These are phyloP conservation scores for Fusarium sp. DNA, from an alignment of 2,329 filamentous ascomycete species.

Conservation along the genomic window DNA sequence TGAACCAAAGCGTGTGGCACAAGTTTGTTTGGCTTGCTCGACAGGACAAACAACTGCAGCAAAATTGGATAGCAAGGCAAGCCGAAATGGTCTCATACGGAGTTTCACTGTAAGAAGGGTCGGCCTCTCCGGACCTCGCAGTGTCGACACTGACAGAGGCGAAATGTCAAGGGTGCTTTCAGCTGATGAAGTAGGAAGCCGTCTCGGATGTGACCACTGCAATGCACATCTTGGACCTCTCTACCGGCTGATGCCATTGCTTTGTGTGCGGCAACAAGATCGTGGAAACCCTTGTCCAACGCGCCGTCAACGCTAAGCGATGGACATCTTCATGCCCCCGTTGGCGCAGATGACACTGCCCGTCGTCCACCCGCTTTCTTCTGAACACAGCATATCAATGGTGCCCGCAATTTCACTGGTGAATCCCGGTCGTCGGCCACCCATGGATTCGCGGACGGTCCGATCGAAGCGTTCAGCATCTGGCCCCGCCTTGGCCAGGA, in stretches of 20 bases:
- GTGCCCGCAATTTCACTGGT: slow-evolving; percentile 76
- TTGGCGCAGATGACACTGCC: slow-evolving; percentile 82
- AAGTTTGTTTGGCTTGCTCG: neutral
- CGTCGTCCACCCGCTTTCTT: slow-evolving; percentile 78
- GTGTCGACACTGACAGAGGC: neutral
- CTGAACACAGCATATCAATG: slow-evolving; percentile 79
- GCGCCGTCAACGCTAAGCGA: slow-evolving; percentile 44
- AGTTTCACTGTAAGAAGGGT: neutral
- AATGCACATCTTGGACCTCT: slow-evolving; percentile 3
- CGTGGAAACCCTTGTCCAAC: neutral
- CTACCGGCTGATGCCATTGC: neutral
- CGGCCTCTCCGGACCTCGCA: slow-evolving; percentile 1
- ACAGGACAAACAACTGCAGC: neutral
- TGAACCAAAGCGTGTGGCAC: neutral
- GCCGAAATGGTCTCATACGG: slow-evolving; percentile 4
- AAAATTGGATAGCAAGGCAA: slow-evolving; percentile 3
- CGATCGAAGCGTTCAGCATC: slow-evolving; percentile 54
- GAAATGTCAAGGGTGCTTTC: neutral
- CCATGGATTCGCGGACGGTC: slow-evolving; percentile 54
- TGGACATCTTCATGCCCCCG: slow-evolving; percentile 64
- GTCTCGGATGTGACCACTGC: slow-evolving; percentile 22
- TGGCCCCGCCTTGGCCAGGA: slow-evolving; percentile 49
- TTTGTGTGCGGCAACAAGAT: neutral
- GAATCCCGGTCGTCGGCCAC: slow-evolving; percentile 54
- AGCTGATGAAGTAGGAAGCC: slow-evolving; percentile 20